phyloP scores from a whole-genome alignment of 192 early-diverging fungal genomes.

The Entomortierella beljakovae region DNA sequence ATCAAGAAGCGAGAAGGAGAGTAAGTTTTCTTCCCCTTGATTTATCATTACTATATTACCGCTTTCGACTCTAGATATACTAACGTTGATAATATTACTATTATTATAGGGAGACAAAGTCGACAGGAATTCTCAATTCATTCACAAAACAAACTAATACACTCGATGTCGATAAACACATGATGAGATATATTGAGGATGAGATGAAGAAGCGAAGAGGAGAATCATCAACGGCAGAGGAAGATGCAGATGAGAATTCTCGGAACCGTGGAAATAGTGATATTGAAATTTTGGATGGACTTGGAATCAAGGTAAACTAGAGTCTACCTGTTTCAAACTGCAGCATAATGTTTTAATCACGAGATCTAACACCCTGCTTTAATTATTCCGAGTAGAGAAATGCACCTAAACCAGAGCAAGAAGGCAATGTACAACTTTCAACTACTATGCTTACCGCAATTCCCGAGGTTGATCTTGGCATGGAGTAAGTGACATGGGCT shows the following conservation, averaged over 20 bases:
- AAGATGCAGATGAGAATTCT: conserved; percentile 38
- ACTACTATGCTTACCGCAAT: conserved; percentile 92
- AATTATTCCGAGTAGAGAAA: conserved; percentile 47
- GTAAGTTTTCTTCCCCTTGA: conserved; percentile 5
- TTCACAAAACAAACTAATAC: conserved; percentile 82
- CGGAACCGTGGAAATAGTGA: conserved; percentile 33
- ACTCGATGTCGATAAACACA: conserved; percentile 84
- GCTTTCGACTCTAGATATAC: too few species aligned
- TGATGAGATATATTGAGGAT: conserved; percentile 88
- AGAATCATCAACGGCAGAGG: conserved; percentile 18
- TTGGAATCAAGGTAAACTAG: conserved; percentile 40
- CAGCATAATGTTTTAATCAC: too few species aligned
- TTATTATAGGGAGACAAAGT: too few species aligned
- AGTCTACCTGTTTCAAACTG: too few species aligned
- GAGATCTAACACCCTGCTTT: background rate
- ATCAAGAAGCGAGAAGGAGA: conserved; percentile 39
- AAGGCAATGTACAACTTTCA: conserved; percentile 90
- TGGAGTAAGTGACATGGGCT: conserved; percentile 62
- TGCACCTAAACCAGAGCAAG: conserved; percentile 72
- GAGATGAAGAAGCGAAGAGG: conserved; percentile 76
- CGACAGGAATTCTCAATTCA: conserved; percentile 64
- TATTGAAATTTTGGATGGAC: conserved; percentile 47
- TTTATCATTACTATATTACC: too few species aligned
- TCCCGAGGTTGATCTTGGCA: conserved; percentile 91
- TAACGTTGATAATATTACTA: too few species aligned